These are phyloP conservation scores for Neospora caninum DNA, from an alignment of 169 alveolate genomes.

Conservation along the genomic window DNA sequence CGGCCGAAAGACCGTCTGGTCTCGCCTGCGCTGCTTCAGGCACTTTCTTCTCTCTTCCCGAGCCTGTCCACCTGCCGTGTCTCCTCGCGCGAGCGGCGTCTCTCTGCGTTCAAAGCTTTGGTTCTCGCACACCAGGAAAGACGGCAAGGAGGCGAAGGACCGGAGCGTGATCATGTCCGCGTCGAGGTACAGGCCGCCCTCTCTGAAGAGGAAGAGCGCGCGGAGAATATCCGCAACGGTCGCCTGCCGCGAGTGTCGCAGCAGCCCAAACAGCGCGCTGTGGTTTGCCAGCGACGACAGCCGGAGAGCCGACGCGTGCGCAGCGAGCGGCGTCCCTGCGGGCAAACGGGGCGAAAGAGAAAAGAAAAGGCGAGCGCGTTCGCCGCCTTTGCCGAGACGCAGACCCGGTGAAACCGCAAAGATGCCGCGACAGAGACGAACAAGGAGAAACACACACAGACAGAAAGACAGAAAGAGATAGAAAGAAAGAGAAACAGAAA, in stretches of 20 bases:
- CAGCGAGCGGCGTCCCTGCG: neutral
- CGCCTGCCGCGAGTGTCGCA: neutral
- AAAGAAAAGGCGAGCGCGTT: no score
- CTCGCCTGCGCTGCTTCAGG: neutral
- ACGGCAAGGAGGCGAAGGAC: neutral
- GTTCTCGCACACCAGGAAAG: slow-evolving; percentile 17
- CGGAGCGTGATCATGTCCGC: neutral
- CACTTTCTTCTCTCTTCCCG: neutral
- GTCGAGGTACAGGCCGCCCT: neutral
- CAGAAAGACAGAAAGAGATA: neutral
- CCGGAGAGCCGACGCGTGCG: neutral
- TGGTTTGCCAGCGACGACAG: neutral
- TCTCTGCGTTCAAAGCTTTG: neutral
- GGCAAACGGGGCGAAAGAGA: neutral
- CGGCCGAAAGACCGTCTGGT: neutral
- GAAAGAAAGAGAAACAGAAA: neutral
- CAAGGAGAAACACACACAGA: neutral
- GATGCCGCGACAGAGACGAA: no score
- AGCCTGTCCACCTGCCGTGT: neutral
- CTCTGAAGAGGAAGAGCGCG: neutral
- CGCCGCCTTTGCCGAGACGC: no score
- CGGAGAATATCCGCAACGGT: neutral
- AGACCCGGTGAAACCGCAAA: neutral
- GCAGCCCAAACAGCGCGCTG: neutral
- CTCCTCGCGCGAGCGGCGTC: neutral